Evolutionary conservation across 352 stramenopile genomes (phyloP).

Genomic region (Globisporangium irregulare): DNA sequence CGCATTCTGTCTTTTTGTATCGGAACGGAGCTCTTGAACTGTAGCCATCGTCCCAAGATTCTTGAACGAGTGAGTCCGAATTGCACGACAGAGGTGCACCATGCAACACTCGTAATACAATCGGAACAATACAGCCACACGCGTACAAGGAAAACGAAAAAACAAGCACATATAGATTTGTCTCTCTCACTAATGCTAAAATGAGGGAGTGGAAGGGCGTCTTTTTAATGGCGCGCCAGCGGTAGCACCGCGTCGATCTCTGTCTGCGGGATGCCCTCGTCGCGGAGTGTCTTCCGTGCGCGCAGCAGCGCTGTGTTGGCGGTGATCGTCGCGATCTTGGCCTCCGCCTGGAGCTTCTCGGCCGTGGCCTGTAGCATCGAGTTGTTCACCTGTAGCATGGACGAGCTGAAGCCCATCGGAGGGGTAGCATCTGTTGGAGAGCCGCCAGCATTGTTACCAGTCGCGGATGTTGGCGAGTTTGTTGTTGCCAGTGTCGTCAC

Average conservation of each 20-base stretch:
- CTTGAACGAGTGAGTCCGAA: not conserved
- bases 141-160: not conserved
- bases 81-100: not conserved
- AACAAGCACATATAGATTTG: not conserved
- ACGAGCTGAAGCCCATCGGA: constrained; percentile 10
- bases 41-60: not conserved
- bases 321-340: constrained; percentile 12
- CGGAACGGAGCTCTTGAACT: not conserved
- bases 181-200: not conserved
- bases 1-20: not conserved
- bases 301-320: constrained; percentile 19
- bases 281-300: constrained; percentile 15
- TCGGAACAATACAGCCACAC: not conserved
- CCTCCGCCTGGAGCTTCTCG: constrained; percentile 19
- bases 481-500: not conserved
- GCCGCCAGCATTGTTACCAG: not conserved
- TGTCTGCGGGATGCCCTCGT: constrained; percentile 17
- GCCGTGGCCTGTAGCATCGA: constrained; percentile 18
- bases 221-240: constrained; percentile 1
- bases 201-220: not conserved
- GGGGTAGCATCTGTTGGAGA: not conserved
- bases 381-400: constrained; percentile 18
- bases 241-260: constrained; percentile 21
- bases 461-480: not conserved
- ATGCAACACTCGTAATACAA: not conserved